phyloP scores from a whole-genome alignment of 1,284 basidiomycete species.

The Leucocoprinus gongylophorus region DNA sequence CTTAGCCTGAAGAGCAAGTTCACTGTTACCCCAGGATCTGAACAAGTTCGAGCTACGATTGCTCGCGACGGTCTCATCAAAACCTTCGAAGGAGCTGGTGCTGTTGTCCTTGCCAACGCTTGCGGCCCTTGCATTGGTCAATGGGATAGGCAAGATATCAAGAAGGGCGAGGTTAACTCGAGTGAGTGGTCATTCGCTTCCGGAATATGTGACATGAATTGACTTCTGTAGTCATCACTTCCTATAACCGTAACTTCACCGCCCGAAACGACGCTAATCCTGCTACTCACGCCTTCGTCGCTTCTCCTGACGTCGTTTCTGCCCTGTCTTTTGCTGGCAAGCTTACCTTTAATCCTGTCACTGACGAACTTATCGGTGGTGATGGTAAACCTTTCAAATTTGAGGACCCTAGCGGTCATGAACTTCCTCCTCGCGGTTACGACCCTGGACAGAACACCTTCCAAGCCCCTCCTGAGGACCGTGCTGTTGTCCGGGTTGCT shows the following conservation, averaged over 20 bases:
- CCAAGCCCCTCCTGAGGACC: conserved; percentile 89
- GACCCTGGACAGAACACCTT: conserved; percentile 97
- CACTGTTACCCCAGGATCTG: conserved; percentile 97
- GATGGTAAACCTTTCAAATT: conserved; percentile 99
- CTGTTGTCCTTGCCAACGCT: conserved; percentile 94
- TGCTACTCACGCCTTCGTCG: conserved; percentile 97
- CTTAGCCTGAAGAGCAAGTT: conserved; percentile 89
- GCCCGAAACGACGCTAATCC: conserved; percentile 99
- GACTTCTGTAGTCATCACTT: conserved; percentile 74
- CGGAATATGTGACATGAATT: conserved; percentile 1
- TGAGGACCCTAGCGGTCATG: conserved; percentile 80
- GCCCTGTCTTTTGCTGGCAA: conserved; percentile 94
- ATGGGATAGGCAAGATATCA: conserved; percentile 95
- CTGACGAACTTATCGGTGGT: conserved; percentile 80
- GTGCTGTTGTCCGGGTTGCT: conserved; percentile 78
- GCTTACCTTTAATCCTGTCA: conserved; percentile 96
- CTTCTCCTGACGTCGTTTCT: conserved; percentile 97
- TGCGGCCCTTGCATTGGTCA: conserved; percentile 99
- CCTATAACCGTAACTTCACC: conserved; percentile 99
- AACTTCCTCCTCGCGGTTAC: conserved; percentile 93
- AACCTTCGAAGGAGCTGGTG: conserved; percentile 83
- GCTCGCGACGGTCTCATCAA: conserved; percentile 92
- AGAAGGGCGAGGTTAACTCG: conserved; percentile 96
- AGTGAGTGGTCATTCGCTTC: conserved; percentile 40
- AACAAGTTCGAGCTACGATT: conserved; percentile 98